A percentile compares a stretch with the other conserved stretches of the same genome.
Evolutionary conservation across 306 rosid species (phyloP).

Genomic region (Senna tora): DNA sequence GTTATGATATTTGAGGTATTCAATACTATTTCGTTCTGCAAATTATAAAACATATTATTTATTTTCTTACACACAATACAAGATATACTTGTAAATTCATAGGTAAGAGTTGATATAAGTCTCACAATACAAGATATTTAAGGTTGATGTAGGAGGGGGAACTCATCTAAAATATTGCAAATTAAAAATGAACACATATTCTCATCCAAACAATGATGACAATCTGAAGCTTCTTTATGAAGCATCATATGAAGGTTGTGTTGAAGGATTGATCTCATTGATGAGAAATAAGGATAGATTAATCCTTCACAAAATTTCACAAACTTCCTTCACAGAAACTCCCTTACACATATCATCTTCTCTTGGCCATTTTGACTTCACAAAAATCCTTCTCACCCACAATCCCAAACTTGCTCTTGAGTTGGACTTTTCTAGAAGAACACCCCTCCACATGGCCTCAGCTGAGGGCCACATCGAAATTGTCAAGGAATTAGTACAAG

Average conservation of each 20-base stretch:
- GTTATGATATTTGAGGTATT: too few relatives aligned
- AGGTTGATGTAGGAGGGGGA: too few relatives aligned
- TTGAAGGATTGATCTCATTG: not conserved
- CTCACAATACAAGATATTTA: too few relatives aligned
- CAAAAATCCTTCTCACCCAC: not conserved
- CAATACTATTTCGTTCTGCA: too few relatives aligned
- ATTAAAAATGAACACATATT: not conserved
- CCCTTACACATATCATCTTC: constrained; percentile 25
- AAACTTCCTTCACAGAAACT: not conserved
- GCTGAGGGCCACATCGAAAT: constrained; percentile 9
- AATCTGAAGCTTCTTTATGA: not conserved
- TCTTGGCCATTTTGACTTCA: constrained; percentile 1
- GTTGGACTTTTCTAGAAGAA: not conserved
- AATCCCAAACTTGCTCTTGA: not conserved
- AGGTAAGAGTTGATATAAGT: too few relatives aligned
- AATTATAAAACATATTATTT: too few relatives aligned
- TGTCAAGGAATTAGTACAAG: not conserved
- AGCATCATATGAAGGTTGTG: not conserved
- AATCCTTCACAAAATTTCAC: not conserved
- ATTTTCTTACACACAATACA: too few relatives aligned
- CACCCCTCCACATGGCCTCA: constrained; percentile 33
- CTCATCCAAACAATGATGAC: not conserved
- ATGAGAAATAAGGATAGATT: not conserved
- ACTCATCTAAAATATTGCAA: too few relatives aligned
- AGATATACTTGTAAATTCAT: too few relatives aligned